Base-by-base conservation (phyloP, 345 rosid species). In the Eutrema yunnanense region DNA sequence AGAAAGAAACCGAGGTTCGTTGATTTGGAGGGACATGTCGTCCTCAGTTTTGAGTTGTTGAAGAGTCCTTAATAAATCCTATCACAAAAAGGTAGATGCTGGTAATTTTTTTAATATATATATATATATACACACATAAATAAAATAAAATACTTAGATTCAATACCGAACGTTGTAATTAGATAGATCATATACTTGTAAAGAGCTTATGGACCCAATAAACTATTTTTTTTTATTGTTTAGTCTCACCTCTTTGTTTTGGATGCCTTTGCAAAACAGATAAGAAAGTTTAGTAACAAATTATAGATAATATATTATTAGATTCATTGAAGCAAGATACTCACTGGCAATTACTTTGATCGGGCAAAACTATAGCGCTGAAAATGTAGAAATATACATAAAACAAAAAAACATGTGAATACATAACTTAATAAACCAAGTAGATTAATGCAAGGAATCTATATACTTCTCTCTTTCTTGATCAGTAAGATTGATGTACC, bases 401-500 rank as follows among this genome's bases (percentile, higher is more conserved):
- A 9, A 3, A 34, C 7, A 37, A 5, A 62, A 27, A 37, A 6
- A 48, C 5, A 53, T 14, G 30, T 41, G 8, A 42, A 43, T 54
- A n/a, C 40, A 67, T 6, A n/a, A 32, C 6, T 6, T 6, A 3
- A 40, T 6, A 33, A 57, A 41, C 14, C 10, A 67, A 75, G 6
- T 46, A 29, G 19, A 75, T 38, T 22, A 37, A 44, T 26, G 26
- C 3, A 12, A 34, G 13, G 43, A 34, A 37, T 13, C 53, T 33
- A 53, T 72, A 9, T 80, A 92, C 97, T 83, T 83, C 41, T 80
- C 85, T 84, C 90, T 82, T 85, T 92, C 94, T 82, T 84, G 89
- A 47, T 80, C 86, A 3, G 87, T 75, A 10, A 89, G 82, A 76
- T 82, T 75, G 57, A 89, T 62, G 71, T 84, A 89, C 40, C 92